Base-by-base conservation (phyloP, 2,329 filamentous ascomycete genomes). In the Xylaria sp. region DNA sequence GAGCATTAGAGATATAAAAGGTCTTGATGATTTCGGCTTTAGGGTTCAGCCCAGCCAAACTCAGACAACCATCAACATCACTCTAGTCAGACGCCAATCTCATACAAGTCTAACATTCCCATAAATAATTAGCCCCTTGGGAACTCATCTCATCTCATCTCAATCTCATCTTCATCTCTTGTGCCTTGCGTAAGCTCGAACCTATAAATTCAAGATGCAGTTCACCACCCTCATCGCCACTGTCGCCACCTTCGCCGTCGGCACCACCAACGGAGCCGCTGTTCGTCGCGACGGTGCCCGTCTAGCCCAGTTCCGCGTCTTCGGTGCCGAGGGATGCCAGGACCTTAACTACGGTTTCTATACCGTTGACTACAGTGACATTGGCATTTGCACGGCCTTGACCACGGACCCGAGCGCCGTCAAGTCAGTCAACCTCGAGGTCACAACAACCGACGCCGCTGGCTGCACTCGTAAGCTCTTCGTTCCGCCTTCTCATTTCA, bases 341-440 rank as follows among this genome's bases (percentile, higher is more conserved):
- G 67, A 61, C 0, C 61, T 61, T 28, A 73, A 73, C 69, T 47
- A 67, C 37, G 71, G 71, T 47, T 72, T 72, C 62, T 70, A 65
- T 63, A 70, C 68, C 12, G 68, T 72, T 56, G 70, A 73, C 55
- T 3, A 61, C 19, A 67, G 67, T 37, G 69, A 72, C 43, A 43
- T 43, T 15, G 63, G 65, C 47, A 23, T 19, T 15, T 73, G 72
- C 67, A 42, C 73, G 12, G 77, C 78, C 75, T 88, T 89, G 78
- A 81, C 73, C 23, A 75, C 87, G 72, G 79, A 84, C 69, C 79
- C 35, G 5, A 15, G 56, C 9, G 51, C 40, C 25, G 55, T 70
- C 57, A 51, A 47, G 47, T 69, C 71, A 11, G 46, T 72, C 23
- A 54, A 60, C 38, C 54, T 73, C 1, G 70, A 73, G 60, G 33